phyloP scores from a whole-genome alignment of 371 early-diverging fungal species.

The Mucor circinelloides region DNA sequence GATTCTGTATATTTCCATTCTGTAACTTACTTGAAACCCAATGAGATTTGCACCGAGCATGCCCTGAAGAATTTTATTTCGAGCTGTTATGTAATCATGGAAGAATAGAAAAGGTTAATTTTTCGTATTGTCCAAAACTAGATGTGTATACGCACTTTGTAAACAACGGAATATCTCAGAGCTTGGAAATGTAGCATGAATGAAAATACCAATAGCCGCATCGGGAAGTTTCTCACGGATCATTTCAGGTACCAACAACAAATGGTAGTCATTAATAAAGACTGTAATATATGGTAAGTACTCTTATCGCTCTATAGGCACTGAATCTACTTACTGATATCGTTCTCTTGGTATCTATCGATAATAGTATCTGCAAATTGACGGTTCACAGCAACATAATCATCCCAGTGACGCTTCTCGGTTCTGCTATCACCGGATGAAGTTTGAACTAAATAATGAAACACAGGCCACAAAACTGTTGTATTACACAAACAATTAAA shows the following conservation, averaged over 20 bases:
- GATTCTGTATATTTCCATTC: neutral
- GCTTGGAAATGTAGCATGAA: constrained; percentile 97
- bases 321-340: constrained; percentile 71
- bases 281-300: constrained; percentile 44
- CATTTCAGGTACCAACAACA: constrained; percentile 90
- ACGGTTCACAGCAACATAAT: constrained; percentile 88
- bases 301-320: neutral
- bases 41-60: constrained; percentile 90
- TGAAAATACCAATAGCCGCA: constrained; percentile 94
- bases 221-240: constrained; percentile 76
- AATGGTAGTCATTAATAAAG: constrained; percentile 99
- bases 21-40: constrained; percentile 73
- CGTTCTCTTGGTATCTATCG: constrained; percentile 78
- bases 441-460: constrained; percentile 94
- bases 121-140: neutral
- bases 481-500: neutral
- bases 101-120: constrained; percentile 6
- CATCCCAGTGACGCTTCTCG: constrained; percentile 83
- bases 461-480: constrained; percentile 92
- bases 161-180: constrained; percentile 94
- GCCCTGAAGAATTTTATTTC: constrained; percentile 90
- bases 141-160: constrained; percentile 62
- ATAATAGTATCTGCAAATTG: constrained; percentile 84
- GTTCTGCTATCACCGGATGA: constrained; percentile 51
- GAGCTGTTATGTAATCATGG: constrained; percentile 49